phyloP scores from a whole-genome alignment of 192 early-diverging fungal genomes.

The Spizellomyces punctatus region DNA sequence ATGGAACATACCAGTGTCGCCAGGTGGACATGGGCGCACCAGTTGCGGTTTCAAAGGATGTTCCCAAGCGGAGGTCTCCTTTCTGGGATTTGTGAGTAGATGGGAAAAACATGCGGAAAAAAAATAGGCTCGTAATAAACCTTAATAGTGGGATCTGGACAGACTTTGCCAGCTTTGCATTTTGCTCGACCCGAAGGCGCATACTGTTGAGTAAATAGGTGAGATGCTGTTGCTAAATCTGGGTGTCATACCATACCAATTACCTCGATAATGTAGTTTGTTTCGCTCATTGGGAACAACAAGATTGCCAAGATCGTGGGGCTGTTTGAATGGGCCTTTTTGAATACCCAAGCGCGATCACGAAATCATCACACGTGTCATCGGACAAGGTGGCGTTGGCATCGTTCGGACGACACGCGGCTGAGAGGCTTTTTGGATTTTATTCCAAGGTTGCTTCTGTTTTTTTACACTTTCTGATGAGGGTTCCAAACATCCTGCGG shows the following conservation, averaged over 20 bases:
- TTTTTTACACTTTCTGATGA: too few relatives aligned
- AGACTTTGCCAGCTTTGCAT: conserved; percentile 11
- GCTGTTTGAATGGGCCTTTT: too few relatives aligned
- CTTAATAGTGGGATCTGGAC: background rate
- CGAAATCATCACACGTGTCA: too few relatives aligned
- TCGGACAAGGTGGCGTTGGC: too few relatives aligned
- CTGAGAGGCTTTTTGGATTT: too few relatives aligned
- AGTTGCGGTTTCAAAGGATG: background rate
- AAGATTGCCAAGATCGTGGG: too few relatives aligned
- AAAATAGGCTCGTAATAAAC: background rate
- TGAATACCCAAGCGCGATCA: too few relatives aligned
- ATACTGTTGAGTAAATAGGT: background rate
- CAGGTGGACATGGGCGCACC: conserved; percentile 6
- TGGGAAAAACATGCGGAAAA: background rate
- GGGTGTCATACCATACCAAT: background rate
- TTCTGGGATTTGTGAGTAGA: background rate
- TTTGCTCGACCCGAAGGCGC: background rate
- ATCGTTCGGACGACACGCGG: too few relatives aligned
- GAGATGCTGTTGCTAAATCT: too few relatives aligned
- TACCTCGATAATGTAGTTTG: conserved; percentile 9
- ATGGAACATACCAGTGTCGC: background rate
- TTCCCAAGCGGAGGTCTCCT: conserved; percentile 2
- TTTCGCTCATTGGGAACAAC: background rate
- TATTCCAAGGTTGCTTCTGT: too few relatives aligned
- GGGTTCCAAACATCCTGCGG: too few relatives aligned